Base-by-base conservation (phyloP, 768 basidiomycete species). In the Hebeloma cylindrosporum region DNA sequence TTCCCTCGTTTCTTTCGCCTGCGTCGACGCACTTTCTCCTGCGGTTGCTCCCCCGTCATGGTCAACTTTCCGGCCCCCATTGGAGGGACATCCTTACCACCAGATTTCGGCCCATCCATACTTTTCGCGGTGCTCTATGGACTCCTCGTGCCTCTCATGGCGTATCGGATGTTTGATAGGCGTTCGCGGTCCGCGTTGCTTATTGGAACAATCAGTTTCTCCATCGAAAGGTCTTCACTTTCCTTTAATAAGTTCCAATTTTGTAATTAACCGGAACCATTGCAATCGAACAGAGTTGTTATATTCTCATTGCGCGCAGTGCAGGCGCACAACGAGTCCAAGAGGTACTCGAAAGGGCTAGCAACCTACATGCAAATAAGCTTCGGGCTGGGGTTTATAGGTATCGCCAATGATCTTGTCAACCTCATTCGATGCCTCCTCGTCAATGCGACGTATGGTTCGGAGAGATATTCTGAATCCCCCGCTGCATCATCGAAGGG, bases 21-120 rank as follows among this genome's bases (percentile, higher is more conserved):
- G 14, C 11, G 30, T 29, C 40, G 23, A 10, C 17, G 32, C 31
- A 4, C 20, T n/a, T 11, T 13, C 17, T 23, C 18, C 22, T 14
- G 17, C 18, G 29, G 33, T 11, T 21, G 11, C n/a, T 41, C 25
- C 29, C 30, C 7, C 8, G 10, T 21, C 9, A 57, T 59, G 54
- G 50, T 50, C 31, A 46, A 54, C 30, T 71, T 74, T 46, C 74
- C 74, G n/a, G 63, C 70, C 1, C 72, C 70, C 8, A 60, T 74
- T 26, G 74, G 74, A 7, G 75, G 75, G 4, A 63, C 66, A 13
- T 50, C 64, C n/a, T 51, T 68, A n/a, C 51, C 60, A 10, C 47
- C 48, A 5, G 75, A 78, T 49, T 69, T 73, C 47, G 69, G 56
- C 6, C 70, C 73, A 35, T 73, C 73, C 1, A 61, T 75, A 16